phyloP scores from a whole-genome alignment of 1,284 basidiomycete species.

The Ustilago esculenta region DNA sequence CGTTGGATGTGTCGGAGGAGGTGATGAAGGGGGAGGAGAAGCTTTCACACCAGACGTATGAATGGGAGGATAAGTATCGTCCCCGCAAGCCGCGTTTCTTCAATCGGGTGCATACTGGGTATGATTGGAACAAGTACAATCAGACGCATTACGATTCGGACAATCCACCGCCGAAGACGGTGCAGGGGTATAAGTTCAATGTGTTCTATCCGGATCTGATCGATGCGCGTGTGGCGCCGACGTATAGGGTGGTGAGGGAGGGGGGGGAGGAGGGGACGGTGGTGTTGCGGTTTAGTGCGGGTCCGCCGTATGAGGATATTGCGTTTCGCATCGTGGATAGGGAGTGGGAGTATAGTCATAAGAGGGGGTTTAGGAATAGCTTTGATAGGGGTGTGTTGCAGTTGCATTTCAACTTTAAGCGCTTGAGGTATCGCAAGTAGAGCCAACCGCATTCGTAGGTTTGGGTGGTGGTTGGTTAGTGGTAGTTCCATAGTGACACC shows the following conservation, averaged over 20 bases:
- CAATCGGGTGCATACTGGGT: conserved; percentile 99
- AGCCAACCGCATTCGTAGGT: too few species aligned
- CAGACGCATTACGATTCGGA: conserved; percentile 66
- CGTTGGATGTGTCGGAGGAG: conserved; percentile 94
- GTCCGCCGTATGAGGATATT: conserved; percentile 98
- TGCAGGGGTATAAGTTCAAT: conserved; percentile 92
- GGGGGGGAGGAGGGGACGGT: conserved; percentile 93
- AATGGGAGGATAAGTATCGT: conserved; percentile 98
- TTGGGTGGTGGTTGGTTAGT: conserved; percentile 10
- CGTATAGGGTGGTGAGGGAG: conserved; percentile 82
- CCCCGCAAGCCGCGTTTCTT: conserved; percentile 99
- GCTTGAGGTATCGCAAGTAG: conserved; percentile 64
- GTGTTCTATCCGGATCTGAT: conserved; percentile 96
- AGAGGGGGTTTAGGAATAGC: conserved; percentile 73
- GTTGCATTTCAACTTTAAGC: conserved; percentile 64
- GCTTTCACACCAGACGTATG: conserved; percentile 77
- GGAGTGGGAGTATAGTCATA: conserved; percentile 98
- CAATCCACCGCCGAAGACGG: conserved; percentile 65
- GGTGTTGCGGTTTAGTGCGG: conserved; percentile 90
- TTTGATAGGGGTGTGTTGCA: conserved; percentile 72
- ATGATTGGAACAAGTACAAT: conserved; percentile 92
- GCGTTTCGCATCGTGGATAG: conserved; percentile 97
- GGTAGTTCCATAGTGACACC: conserved; percentile 37
- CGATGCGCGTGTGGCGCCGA: conserved; percentile 94
- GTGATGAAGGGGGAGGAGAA: conserved; percentile 89